Conservation (phyloP, 257 asterid genomes). For the Linderniella brevidens region DNA sequence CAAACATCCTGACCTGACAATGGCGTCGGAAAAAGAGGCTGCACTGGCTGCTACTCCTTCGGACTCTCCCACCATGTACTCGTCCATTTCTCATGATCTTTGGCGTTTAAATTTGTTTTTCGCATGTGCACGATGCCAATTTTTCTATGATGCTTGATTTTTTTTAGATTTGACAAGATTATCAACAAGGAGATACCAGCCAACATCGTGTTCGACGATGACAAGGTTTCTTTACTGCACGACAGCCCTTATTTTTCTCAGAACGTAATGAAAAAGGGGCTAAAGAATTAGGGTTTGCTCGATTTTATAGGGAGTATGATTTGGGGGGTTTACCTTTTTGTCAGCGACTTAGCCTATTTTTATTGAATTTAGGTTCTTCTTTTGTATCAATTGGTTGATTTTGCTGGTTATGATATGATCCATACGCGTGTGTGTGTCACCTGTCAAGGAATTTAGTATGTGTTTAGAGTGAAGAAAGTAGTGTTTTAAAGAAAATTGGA, state of each 20-base stretch:
- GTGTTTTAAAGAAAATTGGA: no score
- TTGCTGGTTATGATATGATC: no score
- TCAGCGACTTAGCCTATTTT: background rate
- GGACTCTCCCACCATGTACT: constrained; percentile 1
- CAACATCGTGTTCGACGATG: constrained; percentile 3
- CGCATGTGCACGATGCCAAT: background rate
- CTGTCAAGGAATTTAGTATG: no score
- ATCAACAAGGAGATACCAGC: constrained; percentile 7
- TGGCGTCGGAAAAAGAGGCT: constrained; percentile 4
- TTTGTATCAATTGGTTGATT: no score
- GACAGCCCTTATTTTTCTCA: background rate
- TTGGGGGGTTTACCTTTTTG: background rate
- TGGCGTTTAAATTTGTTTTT: background rate
- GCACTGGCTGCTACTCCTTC: constrained; percentile 3
- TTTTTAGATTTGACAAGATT: constrained; percentile 4
- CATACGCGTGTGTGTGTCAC: no score
- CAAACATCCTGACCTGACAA: background rate
- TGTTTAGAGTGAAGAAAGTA: no score
- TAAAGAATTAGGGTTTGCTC: background rate
- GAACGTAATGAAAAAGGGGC: background rate
- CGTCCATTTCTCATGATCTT: background rate
- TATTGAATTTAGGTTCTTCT: no score
- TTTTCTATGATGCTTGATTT: background rate
- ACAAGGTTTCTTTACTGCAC: background rate
- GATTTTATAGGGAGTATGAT: background rate